Base-by-base conservation (phyloP, 352 stramenopile species). In the Paralagenidium karlingii region DNA sequence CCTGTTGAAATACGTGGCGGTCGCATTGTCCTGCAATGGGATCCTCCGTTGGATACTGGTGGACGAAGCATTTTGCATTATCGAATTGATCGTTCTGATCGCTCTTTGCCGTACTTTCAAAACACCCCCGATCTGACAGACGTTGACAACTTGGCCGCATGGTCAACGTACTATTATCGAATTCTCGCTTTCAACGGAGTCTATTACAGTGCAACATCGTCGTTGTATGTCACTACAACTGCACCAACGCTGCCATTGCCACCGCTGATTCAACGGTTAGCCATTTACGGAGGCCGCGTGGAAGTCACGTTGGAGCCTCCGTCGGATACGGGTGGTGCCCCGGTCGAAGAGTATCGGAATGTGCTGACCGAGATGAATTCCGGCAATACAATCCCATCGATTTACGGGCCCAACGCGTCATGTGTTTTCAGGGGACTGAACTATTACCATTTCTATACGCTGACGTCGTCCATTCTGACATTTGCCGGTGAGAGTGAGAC, bases 161-260 rank as follows among this genome's bases (percentile, higher is more conserved):
- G 18, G 3, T 55, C 43, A 1, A 12, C 18, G 19, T 82, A 82
- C 40, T 19, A 24, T 0, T 86, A 79, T 27, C 47, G 40, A 0
- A 40, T 86, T 12, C 46, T 46, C 0, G 59, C 66, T 7, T 73
- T 63, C 25, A 86, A 83, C 20, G 61, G 50, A 1, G 19, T 68
- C 3, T 61, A 55, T 8, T 40, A 33, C 2, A 55, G 61, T 0
- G 21, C 43, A 3, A 4, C 40, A 1, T 18, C 13, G 0, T 53
- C 32, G 31, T 16, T 48, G 0, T 22, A 3, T 5, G 41, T 42
- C 4, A 31, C 3, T 0, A 75, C 71, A 1, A 51, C 49, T 0
- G 20, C 24, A 0, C 51, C 62, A 13, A 60, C 58, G 1, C 4
- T 53, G 15, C 47, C 71, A 16, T 47, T 60, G n/a, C 24, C 59